Percentiles rank a stretch among this genome's conserved stretches.
phyloP scores from a whole-genome alignment of 2,329 filamentous ascomycete species.

The Colletotrichum sp. region DNA sequence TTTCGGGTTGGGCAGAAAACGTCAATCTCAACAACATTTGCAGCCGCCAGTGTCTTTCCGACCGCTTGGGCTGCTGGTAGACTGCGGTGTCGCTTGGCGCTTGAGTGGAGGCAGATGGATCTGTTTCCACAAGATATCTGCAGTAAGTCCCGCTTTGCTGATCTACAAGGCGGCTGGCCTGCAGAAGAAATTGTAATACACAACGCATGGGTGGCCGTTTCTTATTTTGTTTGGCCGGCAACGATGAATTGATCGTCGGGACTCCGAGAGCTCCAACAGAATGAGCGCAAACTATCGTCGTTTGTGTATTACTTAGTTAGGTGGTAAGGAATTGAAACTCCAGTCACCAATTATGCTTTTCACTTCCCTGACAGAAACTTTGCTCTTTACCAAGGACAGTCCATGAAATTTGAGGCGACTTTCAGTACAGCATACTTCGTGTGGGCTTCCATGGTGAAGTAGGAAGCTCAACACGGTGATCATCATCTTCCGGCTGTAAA shows the following conservation, averaged over 20 bases:
- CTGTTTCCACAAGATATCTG: not conserved
- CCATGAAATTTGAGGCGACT: not conserved
- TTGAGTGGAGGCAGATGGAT: not conserved
- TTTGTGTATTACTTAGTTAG: not conserved
- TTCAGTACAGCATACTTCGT: fast-evolving
- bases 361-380: not conserved
- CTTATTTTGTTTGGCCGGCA: fast-evolving
- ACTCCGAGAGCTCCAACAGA: not conserved
- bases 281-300: not conserved
- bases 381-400: fast-evolving
- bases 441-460: not conserved
- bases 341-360: not conserved
- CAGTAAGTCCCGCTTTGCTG: not conserved
- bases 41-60: not conserved
- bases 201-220: not conserved
- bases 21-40: not conserved
- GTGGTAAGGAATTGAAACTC: not conserved
- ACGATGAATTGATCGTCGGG: fast-evolving
- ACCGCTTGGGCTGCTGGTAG: not conserved
- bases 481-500: not conserved
- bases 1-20: not conserved
- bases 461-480: not conserved
- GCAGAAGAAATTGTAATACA: not conserved
- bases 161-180: not conserved
- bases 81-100: not conserved